Base-by-base conservation (phyloP, 805 yeast species). In the Yarrowia divulgata region DNA sequence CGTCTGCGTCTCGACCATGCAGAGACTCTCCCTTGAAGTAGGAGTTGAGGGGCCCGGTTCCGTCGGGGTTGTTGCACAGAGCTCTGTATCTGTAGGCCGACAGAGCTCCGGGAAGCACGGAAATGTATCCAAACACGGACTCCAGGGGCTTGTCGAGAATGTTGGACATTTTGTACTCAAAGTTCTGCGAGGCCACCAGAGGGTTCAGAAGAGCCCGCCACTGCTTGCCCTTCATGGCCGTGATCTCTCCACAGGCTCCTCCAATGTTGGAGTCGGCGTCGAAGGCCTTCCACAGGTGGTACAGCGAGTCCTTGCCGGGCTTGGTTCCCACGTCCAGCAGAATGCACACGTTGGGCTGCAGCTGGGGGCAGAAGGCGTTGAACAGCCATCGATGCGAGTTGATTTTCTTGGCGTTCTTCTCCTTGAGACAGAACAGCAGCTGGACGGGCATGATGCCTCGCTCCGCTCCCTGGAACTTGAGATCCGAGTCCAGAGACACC, bases 221-320 rank as follows among this genome's bases (percentile, higher is more conserved):
- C 37, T 88, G 90, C 74, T 88, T 90, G 54, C 99, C 99, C 74
- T 92, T 93, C 91, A 94, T 89, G 0, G 98, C 92, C 71, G 90
- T 90, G 76, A 95, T 93, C 78, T 95, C 98, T 71, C 99, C 99
- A 14, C 98, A 98, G 1, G 97, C 99, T 72, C 99, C 99, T 0
- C 97, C 99, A 67, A 95, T 97, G 74, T 94, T 93, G 1, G 98
- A 93, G 77, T 95, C 98, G 73, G 88, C 85, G 78, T 95, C 99
- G 78, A 95, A 95, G 0, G 97, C 97, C 79, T 95, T 95, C 99
- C 99, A 95, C 70, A 95, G 82, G 74, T 94, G 95, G 76, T 95
- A 96, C 34, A 94, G 82, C 0, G 98, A 94, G 67, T 90, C 88
- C 58, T 86, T 85, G 72, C 92, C 93, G n/a, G 98, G 97, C 74